A percentile compares a stretch with the other conserved stretches of the same genome.
Conservation (phyloP, 2,329 filamentous ascomycete genomes). For the Calonectria pseudoreteaudii region DNA sequence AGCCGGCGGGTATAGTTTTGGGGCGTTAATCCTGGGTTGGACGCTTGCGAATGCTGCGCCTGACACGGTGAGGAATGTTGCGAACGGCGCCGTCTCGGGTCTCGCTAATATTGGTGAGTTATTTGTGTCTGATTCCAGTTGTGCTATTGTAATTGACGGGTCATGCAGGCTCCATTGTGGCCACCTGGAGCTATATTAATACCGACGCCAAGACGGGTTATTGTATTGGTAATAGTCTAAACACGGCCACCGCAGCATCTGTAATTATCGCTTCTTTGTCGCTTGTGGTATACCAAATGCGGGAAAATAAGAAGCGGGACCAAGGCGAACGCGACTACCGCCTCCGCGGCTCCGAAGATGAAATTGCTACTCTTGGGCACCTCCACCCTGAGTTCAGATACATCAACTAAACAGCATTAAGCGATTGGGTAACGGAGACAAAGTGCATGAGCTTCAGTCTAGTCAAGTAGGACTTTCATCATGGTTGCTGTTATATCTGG, state of each 20-base stretch:
- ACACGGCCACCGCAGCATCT: constrained; percentile 40
- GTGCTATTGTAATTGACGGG: neutral
- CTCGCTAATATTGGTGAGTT: constrained; percentile 42
- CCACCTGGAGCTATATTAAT: constrained; percentile 45
- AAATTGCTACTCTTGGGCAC: constrained; percentile 38
- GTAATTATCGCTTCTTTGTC: constrained; percentile 37
- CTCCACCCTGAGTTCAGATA: constrained; percentile 43
- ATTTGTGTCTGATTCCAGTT: no score
- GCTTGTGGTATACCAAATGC: constrained; percentile 35
- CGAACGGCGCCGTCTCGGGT: constrained; percentile 42
- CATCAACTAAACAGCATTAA: constrained; percentile 29
- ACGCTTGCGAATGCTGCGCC: constrained; percentile 43
- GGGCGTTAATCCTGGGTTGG: constrained; percentile 41
- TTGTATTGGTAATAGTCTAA: constrained; percentile 41
- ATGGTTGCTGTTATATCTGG: no score
- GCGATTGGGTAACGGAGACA: neutral
- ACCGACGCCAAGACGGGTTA: constrained; percentile 43
- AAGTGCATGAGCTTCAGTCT: no score
- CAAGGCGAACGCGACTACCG: constrained; percentile 39
- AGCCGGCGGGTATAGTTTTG: constrained; percentile 41
- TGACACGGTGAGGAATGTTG: constrained; percentile 43
- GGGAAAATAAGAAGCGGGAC: constrained; percentile 43
- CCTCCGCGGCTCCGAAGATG: constrained; percentile 25
- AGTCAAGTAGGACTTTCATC: no score
- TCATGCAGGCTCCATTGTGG: constrained; percentile 40